Base-by-base conservation (phyloP, 768 basidiomycete species). In the Podaxis sp. region DNA sequence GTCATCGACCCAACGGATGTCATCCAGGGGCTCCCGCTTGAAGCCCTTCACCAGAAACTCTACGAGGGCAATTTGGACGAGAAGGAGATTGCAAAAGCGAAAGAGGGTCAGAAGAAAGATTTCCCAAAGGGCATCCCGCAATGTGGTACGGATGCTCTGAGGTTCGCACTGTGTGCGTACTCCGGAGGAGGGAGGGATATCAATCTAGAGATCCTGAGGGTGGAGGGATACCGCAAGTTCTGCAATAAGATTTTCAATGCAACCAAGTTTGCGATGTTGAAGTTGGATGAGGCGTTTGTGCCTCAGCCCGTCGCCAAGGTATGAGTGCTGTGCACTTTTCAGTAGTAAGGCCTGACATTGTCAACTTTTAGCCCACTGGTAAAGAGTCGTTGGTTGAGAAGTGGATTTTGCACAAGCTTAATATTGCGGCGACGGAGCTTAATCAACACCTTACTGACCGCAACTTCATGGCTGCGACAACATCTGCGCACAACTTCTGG, bases 161-260 rank as follows among this genome's bases (percentile, higher is more conserved):
- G 97, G 48, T 98, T 99, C 77, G 93, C 96, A 4, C 80, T 99
- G 36, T 96, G 94, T 73, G 94, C 94, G 28, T 99, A 99, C 74
- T 94, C 92, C 4, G 87, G 89, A 11, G 93, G 92, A 76, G 93
- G 95, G 30, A 92, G 96, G 51, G 96, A 99, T 75, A 96, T 99
- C 79, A 97, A 98, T 74, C 80, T 99, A 64, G 95, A 99, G 72
- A 95, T 99, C 68, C 76, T 94, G 65, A 89, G 95, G 57, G 95
- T 99, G 36, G 96, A 99, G 76, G 97, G 96, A 2, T 99, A 99
- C 76, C 88, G 97, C 75, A 99, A 99, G 76, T 99, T 99, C 81
- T 99, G 97, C 80, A 99, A 99, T 80, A 99, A 99, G 81, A 87
- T 99, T 28, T 99, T 96, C 84, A 99, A 99, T 72, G 97, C 97